Conservation (phyloP, 1,284 basidiomycete genomes). For the Schizopora paradoxa region DNA sequence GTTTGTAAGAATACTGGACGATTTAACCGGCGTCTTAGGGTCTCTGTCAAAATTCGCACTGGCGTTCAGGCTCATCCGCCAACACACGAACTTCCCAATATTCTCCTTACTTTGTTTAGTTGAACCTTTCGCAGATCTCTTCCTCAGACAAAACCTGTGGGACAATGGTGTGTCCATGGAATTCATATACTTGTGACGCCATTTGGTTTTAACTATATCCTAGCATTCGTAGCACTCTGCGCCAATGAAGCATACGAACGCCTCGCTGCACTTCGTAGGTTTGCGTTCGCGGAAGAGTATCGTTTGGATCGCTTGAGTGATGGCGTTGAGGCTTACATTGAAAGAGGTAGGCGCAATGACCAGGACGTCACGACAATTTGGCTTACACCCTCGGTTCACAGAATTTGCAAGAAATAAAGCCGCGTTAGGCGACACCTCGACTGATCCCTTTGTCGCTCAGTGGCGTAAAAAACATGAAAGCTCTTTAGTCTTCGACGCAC, state of each 20-base stretch:
- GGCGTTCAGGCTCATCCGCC: background rate
- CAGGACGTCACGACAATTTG: background rate
- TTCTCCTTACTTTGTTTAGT: background rate
- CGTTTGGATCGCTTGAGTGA: slow-evolving; percentile 11
- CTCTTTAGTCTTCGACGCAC: background rate
- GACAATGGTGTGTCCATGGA: background rate
- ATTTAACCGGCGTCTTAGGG: background rate
- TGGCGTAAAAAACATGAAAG: background rate
- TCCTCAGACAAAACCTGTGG: background rate
- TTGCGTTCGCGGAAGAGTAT: slow-evolving; percentile 1
- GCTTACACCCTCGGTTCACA: background rate
- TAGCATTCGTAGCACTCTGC: slow-evolving; percentile 9
- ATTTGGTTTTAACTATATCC: too few relatives aligned
- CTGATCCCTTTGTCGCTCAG: background rate
- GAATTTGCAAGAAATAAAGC: slow-evolving; percentile 1
- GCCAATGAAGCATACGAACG: slow-evolving; percentile 10
- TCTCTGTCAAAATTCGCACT: slow-evolving; percentile 3
- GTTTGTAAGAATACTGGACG: slow-evolving; percentile 2
- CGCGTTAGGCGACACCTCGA: slow-evolving; percentile 6
- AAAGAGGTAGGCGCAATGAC: slow-evolving; percentile 5
- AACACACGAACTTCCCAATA: background rate
- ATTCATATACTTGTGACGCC: background rate
- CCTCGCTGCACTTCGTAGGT: slow-evolving; percentile 1
- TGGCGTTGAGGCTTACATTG: slow-evolving; percentile 7
- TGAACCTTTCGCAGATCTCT: background rate